Percentiles rank a stretch among this genome's conserved stretches.
These are phyloP conservation scores for Xerocomus potaroensis DNA, from an alignment of 768 basidiomycete genomes.

Conservation along the genomic window DNA sequence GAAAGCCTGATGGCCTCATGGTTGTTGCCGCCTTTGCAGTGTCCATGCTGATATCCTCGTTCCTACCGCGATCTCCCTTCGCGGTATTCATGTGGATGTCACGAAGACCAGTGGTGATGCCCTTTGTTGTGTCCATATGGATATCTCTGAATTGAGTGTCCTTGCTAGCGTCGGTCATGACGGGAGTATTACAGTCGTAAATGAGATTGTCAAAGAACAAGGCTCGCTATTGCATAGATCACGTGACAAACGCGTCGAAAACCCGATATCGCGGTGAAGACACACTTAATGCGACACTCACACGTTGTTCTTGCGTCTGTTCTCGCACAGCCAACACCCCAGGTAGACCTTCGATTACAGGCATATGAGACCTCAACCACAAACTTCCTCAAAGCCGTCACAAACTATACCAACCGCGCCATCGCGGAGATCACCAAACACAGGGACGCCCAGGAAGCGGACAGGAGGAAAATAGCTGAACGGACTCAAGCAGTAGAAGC, in stretches of 20 bases:
- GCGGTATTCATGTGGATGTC: slow-evolving; percentile 66
- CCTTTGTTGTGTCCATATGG: slow-evolving; percentile 79
- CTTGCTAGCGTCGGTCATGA: slow-evolving; percentile 14
- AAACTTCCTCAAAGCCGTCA: slow-evolving; percentile 69
- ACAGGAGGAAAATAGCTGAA: slow-evolving; percentile 61
- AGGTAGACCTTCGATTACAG: slow-evolving; percentile 59
- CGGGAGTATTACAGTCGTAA: neutral
- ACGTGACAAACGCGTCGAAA: slow-evolving; percentile 22
- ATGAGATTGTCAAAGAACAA: no score
- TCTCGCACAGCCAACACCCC: slow-evolving; percentile 51
- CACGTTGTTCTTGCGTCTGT: slow-evolving; percentile 60
- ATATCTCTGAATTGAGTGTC: slow-evolving; percentile 47
- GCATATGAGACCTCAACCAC: slow-evolving; percentile 62
- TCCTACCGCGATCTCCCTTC: slow-evolving; percentile 41
- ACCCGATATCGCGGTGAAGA: no score
- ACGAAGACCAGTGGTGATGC: slow-evolving; percentile 40
- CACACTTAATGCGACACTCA: slow-evolving; percentile 30
- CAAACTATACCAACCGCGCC: slow-evolving; percentile 67
- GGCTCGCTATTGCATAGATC: no score
- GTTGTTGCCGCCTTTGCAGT: slow-evolving; percentile 40
- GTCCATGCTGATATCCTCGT: slow-evolving; percentile 65
- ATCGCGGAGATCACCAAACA: slow-evolving; percentile 66
- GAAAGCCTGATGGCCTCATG: slow-evolving; percentile 46
- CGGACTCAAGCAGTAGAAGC: slow-evolving; percentile 57
- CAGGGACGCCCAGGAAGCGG: slow-evolving; percentile 54